These are phyloP conservation scores for Ceratobasidium sp. DNA, from an alignment of 1,284 basidiomycete species.

Conservation along the genomic window DNA sequence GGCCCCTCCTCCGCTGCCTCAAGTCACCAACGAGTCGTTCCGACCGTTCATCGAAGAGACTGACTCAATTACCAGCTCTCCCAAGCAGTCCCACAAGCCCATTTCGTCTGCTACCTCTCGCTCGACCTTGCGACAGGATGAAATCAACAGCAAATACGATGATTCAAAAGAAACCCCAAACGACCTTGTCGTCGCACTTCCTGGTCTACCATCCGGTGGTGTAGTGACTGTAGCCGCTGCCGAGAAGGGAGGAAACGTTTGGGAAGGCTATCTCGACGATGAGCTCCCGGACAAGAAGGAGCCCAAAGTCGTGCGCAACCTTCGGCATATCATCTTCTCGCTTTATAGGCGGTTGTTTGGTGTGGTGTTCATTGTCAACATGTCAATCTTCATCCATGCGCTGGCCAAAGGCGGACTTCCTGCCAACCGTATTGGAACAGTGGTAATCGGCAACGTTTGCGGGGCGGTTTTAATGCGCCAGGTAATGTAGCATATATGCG, in stretches of 20 bases:
- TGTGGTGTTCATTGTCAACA: conserved; percentile 62
- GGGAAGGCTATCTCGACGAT: too few relatives aligned
- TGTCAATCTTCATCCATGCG: too few relatives aligned
- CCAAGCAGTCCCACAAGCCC: not conserved
- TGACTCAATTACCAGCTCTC: not conserved
- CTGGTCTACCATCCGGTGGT: not conserved
- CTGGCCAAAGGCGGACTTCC: too few relatives aligned
- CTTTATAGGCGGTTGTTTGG: conserved; percentile 66
- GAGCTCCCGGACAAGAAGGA: too few relatives aligned
- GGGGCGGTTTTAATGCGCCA: conserved; percentile 65
- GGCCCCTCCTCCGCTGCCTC: not conserved
- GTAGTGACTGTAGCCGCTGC: conserved; percentile 22
- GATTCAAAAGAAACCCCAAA: conserved; percentile 13
- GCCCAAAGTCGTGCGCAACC: conserved; percentile 57
- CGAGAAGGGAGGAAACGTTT: conserved; percentile 29
- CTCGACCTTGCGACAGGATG: too few relatives aligned
- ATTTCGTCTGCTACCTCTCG: conserved; percentile 18
- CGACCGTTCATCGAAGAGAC: conserved; percentile 21
- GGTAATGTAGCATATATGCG: too few relatives aligned
- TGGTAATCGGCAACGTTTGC: conserved; percentile 62
- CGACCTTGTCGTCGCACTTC: conserved; percentile 9
- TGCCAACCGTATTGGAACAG: conserved; percentile 57
- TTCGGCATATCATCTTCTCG: conserved; percentile 62
- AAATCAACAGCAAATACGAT: conserved; percentile 11
- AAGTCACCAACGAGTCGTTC: conserved; percentile 35